These are phyloP conservation scores for Hypomyces perniciosus DNA, from an alignment of 2,329 filamentous ascomycete genomes.

Conservation along the genomic window DNA sequence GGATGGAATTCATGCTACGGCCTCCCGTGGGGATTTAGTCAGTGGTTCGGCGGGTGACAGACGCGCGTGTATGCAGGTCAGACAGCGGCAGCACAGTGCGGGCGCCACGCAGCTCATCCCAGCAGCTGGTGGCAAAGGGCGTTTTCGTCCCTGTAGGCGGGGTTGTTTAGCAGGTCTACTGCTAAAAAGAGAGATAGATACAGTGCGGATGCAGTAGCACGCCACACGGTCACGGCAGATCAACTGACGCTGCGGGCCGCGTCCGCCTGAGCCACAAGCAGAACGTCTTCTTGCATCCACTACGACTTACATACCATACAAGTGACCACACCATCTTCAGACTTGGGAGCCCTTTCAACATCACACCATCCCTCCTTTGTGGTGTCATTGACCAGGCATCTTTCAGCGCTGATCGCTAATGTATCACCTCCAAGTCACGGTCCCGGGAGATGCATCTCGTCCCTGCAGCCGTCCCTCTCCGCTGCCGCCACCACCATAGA, in stretches of 20 bases:
- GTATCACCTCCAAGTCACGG: neutral
- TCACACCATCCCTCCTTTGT: neutral
- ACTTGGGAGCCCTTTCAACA: neutral
- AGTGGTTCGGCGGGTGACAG: conserved; percentile 3
- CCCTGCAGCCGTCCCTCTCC: conserved; percentile 12
- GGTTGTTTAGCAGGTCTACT: neutral
- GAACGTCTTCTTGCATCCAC: neutral
- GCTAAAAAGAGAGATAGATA: conserved; percentile 6
- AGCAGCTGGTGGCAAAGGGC: neutral
- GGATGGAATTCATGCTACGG: neutral
- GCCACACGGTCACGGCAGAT: neutral
- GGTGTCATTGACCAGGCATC: neutral
- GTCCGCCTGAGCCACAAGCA: conserved; percentile 5
- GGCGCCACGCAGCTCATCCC: neutral
- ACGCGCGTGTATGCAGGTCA: conserved; percentile 15
- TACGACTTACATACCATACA: too few species aligned
- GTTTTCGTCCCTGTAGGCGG: neutral
- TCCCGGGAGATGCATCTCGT: conserved; percentile 10
- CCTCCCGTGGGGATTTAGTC: conserved; percentile 6
- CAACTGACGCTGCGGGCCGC: conserved; percentile 9
- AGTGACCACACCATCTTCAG: too few species aligned
- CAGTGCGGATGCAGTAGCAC: conserved; percentile 1
- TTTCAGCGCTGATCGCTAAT: conserved; percentile 1
- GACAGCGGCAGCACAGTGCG: conserved; percentile 9
- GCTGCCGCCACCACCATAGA: conserved; percentile 1